Evolutionary conservation across 179 eudicot genomes (phyloP).

Genomic region (Patellifolia procumbens): DNA sequence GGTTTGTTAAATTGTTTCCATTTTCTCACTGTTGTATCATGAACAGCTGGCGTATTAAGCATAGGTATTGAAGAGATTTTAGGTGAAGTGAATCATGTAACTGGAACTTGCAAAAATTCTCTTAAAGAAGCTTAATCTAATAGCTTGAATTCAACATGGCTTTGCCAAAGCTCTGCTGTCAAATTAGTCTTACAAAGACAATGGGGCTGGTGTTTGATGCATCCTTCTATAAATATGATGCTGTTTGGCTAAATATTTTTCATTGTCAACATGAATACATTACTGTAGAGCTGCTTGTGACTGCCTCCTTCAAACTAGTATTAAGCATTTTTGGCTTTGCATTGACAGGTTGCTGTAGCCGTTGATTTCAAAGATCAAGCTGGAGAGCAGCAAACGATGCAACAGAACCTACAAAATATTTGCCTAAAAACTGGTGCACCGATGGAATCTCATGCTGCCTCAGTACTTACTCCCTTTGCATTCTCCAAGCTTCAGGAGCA

Average conservation of each 20-base stretch:
- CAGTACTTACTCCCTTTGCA: constrained; percentile 84
- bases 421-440: constrained; percentile 93
- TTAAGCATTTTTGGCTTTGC: neutral
- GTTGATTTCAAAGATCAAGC: constrained; percentile 91
- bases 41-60: neutral
- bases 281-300: neutral
- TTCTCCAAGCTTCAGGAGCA: constrained; percentile 95
- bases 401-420: constrained; percentile 89
- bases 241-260: too few relatives aligned
- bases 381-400: constrained; percentile 95
- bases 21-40: neutral
- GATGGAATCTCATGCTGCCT: constrained; percentile 95
- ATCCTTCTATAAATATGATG: too few relatives aligned
- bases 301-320: neutral
- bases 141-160: too few relatives aligned
- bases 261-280: too few relatives aligned
- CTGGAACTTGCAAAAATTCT: neutral
- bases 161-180: too few relatives aligned
- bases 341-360: constrained; percentile 73
- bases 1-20: neutral
- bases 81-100: constrained; percentile 9
- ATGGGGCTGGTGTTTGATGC: too few relatives aligned
- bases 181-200: too few relatives aligned
- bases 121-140: neutral
- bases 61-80: neutral